Base-by-base conservation (phyloP, 2,329 filamentous ascomycete genomes). In the Knufia petricola region DNA sequence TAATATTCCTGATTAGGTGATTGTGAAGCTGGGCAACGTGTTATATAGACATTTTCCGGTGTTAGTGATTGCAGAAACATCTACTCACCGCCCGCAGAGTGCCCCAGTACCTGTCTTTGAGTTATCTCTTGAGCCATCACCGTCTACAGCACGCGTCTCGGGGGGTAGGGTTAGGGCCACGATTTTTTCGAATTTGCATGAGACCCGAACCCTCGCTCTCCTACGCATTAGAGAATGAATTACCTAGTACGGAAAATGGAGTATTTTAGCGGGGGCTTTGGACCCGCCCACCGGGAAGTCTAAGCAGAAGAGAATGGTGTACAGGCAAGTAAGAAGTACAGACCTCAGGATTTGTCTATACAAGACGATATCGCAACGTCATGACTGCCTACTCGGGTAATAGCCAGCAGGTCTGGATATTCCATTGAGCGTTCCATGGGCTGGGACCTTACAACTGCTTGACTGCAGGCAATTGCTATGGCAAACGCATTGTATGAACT, bases 31-130 rank as follows among this genome's bases (percentile, higher is more conserved):
- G 34, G 15, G 7, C 34, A 37, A 37, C 34, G 34, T 37, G 7
- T 37, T 37, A n/a, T 37, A 37, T 37, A 37, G 34, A 37, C 34
- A 37, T 37, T 37, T 37, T 37, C 34, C 15, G 34, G 34, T 37
- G 34, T 37, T n/a, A 37, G 34, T 37, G 34, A 37, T 37, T 37
- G 34, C 15, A 37, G 34, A 37, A 37, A 37, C 34, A 37, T n/a
- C 34, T 37, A 37, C 34, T 37, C 34, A 37, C 34, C 34, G 15
- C 34, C 34, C 34, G 34, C 34, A 37, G 34, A 37, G 34, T 37
- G 34, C 34, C 15, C 34, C 34, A 37, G 34, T 37, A 37, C 34
- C 34, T 37, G 34, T 37, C 15, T 7, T 37, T 37, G 34, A 37
- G 34, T n/a, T 37, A 37, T 37, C 34, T 6, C 34, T 37, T 37